These are phyloP conservation scores for Avena sativa DNA, from an alignment of 176 grass and related monocot species.

Conservation along the genomic window DNA sequence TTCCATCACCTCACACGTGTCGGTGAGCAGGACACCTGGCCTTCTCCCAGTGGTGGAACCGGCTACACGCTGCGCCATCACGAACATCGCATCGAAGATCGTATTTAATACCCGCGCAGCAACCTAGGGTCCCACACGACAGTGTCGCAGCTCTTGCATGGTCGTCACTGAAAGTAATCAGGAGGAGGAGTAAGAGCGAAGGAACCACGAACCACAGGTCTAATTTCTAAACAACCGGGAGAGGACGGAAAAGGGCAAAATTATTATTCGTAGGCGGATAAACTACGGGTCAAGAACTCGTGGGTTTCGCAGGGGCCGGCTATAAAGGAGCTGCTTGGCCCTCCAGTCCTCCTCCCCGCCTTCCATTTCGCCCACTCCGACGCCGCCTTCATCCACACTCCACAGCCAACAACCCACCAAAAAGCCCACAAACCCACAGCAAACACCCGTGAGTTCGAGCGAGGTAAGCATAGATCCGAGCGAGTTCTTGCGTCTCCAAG, in stretches of 20 bases:
- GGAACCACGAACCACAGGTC: slow-evolving; percentile 4
- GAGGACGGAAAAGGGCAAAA: neutral
- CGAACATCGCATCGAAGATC: neutral
- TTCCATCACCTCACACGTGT: neutral
- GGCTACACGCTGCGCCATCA: fast-evolving
- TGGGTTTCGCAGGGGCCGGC: neutral
- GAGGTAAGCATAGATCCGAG: slow-evolving; percentile 67
- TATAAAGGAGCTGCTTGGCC: slow-evolving; percentile 50
- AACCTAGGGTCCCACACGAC: neutral
- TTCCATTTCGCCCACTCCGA: neutral
- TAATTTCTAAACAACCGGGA: neutral
- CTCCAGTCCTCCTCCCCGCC: slow-evolving; percentile 47
- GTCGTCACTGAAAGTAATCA: slow-evolving; percentile 14
- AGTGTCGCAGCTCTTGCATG: neutral
- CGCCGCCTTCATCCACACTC: neutral
- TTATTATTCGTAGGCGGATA: neutral
- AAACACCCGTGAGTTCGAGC: slow-evolving; percentile 40
- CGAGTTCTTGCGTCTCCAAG: slow-evolving; percentile 47
- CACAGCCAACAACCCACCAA: slow-evolving; percentile 11
- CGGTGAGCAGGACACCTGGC: neutral
- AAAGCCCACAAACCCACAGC: neutral
- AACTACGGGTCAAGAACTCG: neutral
- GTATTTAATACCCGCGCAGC: neutral
- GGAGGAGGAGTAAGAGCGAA: slow-evolving; percentile 37
- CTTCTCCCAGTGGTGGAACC: neutral